Percentiles rank a stretch among this genome's conserved stretches.
These are phyloP conservation scores for Lunasporangiospora selenospora DNA, from an alignment of 192 early-diverging fungal genomes.

Conservation along the genomic window DNA sequence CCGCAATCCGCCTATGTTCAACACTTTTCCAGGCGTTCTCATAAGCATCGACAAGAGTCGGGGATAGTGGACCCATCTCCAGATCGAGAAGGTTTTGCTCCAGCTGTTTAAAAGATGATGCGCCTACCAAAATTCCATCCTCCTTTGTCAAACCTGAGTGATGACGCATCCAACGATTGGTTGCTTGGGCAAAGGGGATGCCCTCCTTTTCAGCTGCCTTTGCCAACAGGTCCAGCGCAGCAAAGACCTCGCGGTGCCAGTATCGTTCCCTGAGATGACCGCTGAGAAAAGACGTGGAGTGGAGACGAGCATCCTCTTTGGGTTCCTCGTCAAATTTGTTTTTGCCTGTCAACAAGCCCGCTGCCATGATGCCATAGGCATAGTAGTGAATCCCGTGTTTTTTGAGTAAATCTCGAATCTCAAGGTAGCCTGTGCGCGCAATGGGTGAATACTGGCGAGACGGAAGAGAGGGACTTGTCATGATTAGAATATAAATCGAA, in stretches of 20 bases:
- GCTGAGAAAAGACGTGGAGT: constrained; percentile 9
- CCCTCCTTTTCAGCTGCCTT: constrained; percentile 14
- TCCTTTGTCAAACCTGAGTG: constrained; percentile 26
- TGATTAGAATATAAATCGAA: too few species aligned
- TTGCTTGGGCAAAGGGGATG: constrained; percentile 28
- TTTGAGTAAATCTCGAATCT: neutral
- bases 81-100: constrained; percentile 54
- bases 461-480: too few species aligned
- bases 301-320: constrained; percentile 11
- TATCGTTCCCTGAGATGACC: constrained; percentile 24
- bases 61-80: constrained; percentile 58
- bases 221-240: constrained; percentile 51
- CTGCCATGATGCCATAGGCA: constrained; percentile 62
- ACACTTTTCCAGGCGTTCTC: constrained; percentile 61
- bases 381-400: constrained; percentile 57
- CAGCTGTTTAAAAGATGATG: constrained; percentile 41
- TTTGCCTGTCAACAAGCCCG: constrained; percentile 43
- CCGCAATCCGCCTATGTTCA: too few species aligned
- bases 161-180: constrained; percentile 50
- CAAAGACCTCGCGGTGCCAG: constrained; percentile 53
- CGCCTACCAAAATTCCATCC: constrained; percentile 36
- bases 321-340: constrained; percentile 23
- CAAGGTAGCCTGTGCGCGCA: neutral
- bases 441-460: neutral
- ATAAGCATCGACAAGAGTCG: constrained; percentile 53